Conservation (phyloP, 768 basidiomycete species). For the Tricholoma furcatifolium region DNA sequence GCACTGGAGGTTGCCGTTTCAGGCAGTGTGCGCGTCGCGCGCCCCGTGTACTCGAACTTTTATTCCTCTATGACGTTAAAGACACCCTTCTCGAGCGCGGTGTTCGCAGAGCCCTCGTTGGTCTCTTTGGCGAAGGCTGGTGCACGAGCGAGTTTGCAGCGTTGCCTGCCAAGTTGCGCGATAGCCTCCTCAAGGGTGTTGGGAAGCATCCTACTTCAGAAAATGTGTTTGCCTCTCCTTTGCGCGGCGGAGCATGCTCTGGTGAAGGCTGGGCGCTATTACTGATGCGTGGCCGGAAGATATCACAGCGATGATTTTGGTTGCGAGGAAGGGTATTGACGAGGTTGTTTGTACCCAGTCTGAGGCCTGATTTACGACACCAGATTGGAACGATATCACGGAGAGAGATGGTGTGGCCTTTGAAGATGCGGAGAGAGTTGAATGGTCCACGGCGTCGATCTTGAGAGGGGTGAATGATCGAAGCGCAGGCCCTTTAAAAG, state of each 20-base stretch:
- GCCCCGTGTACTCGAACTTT: constrained; percentile 83
- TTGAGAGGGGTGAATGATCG: constrained; percentile 61
- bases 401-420: constrained; percentile 71
- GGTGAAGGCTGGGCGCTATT: constrained; percentile 46
- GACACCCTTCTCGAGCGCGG: constrained; percentile 70
- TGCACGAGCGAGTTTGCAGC: constrained; percentile 76
- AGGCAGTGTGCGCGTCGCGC: constrained; percentile 79
- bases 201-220: constrained; percentile 62
- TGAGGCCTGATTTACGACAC: constrained; percentile 62
- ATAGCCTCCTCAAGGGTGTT: constrained; percentile 71
- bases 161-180: constrained; percentile 63
- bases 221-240: constrained; percentile 69
- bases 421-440: constrained; percentile 76
- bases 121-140: constrained; percentile 89
- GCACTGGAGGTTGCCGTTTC: constrained; percentile 81
- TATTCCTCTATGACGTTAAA: constrained; percentile 71
- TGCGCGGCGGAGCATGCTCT: constrained; percentile 65
- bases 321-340: constrained; percentile 61
- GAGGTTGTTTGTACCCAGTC: constrained; percentile 58
- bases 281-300: constrained; percentile 74
- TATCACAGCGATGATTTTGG: constrained; percentile 64
- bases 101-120: constrained; percentile 73
- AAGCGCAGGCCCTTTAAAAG: constrained; percentile 72
- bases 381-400: constrained; percentile 76
- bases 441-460: constrained; percentile 69